Base-by-base conservation (phyloP, 2,329 filamentous ascomycete species). In the Alternaria longipes region DNA sequence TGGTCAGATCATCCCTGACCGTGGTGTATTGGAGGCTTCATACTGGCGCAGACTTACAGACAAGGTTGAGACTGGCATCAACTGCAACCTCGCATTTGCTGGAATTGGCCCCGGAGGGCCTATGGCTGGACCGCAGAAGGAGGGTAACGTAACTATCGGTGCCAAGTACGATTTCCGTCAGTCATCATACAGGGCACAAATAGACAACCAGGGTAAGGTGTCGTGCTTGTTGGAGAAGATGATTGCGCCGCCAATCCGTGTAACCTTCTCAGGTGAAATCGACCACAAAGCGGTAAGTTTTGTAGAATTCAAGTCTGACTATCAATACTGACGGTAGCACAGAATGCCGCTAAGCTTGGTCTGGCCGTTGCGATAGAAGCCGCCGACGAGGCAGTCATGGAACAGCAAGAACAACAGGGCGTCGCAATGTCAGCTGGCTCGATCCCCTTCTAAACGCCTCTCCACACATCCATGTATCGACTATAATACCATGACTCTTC, bases 161-260 rank as follows among this genome's bases (percentile, higher is more conserved):
- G 92, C 93, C 78, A 99, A 99, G 83, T 99, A 99, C 83, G 94
- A 97, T 80, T 99, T 99, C 88, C 89, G 92, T 77, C 95, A 92
- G 56, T 95, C 93, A 52, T 95, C 92, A 42, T 97, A 97, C 89
- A 90, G 94, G 68, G 95, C 94, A 45, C 95, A 99, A 83, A 87
- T 98, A 72, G 95, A 99, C 83, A 96, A 93, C 75, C 90, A 92
- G 79, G 95, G 95, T 79, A 97, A 97, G 84, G 86, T 99, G 63
- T 92, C 91, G 81, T 95, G 93, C 78, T 83, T 97, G 75, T 84
- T 98, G 70, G 95, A 99, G 86, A 98, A 97, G 89, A 90, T 93
- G 76, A 92, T 99, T 75, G 93, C 93, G 30, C 93, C 93, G 66
- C 91, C 94, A 28, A 93, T 99, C 60, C 91, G 90, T 79, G 89